Percentiles rank a stretch among this genome's conserved stretches.
phyloP scores from a whole-genome alignment of 495 filamentous ascomycete genomes.

The Penicillium paxilli region DNA sequence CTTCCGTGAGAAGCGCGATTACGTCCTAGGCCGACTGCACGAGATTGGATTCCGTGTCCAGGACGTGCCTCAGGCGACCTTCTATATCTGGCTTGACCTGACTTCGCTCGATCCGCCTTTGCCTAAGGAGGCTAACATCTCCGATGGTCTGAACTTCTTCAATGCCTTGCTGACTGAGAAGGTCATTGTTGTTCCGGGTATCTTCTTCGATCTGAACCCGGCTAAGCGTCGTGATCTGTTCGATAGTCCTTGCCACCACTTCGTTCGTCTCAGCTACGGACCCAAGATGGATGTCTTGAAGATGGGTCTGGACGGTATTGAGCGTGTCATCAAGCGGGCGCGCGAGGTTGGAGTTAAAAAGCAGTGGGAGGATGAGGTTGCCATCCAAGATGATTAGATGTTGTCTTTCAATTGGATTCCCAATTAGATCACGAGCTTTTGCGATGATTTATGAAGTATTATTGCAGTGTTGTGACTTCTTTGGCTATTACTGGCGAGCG shows the following conservation, averaged over 20 bases:
- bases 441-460: not conserved
- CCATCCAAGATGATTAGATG: conserved; percentile 41
- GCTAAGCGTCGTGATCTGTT: conserved; percentile 87
- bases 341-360: conserved; percentile 27
- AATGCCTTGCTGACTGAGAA: conserved; percentile 87
- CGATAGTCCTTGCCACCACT: conserved; percentile 94
- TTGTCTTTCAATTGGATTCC: not conserved
- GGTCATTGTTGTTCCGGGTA: conserved; percentile 93
- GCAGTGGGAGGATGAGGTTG: conserved; percentile 43
- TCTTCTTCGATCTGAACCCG: conserved; percentile 83
- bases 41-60: conserved; percentile 83
- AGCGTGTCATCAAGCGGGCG: conserved; percentile 62
- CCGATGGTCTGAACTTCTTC: conserved; percentile 95
- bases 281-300: conserved; percentile 84
- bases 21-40: conserved; percentile 71
- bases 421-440: not conserved
- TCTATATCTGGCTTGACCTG: conserved; percentile 85
- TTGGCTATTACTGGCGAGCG: not conserved
- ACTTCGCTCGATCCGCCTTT: conserved; percentile 44
- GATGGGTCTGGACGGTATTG: conserved; percentile 86
- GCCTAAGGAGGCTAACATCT: conserved; percentile 59
- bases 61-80: conserved; percentile 82
- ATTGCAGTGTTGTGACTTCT: not conserved
- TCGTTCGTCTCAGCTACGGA: conserved; percentile 88
- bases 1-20: conserved; percentile 89